Base-by-base conservation (phyloP, 208 protist genomes). In the Trypanosoma platydactyli region DNA sequence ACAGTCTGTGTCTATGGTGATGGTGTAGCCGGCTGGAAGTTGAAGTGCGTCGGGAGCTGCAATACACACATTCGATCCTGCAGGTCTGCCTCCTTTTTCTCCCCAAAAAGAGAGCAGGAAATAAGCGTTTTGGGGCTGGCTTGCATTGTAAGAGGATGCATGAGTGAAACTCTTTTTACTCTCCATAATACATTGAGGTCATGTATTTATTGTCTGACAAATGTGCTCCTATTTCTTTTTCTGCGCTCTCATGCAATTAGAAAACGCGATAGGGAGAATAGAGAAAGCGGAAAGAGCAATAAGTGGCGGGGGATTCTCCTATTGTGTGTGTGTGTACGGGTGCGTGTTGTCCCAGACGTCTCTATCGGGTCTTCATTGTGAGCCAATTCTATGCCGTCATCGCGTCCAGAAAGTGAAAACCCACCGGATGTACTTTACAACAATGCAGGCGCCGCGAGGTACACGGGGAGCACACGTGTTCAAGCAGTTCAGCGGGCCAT, bases 351-450 rank as follows among this genome's bases (percentile, higher is more conserved):
- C 15, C 6, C 13, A 62, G 40, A 7, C 15, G n/a, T 15, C 33
- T 53, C 30, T 50, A 11, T 41, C 38, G 9, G 58, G 7, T 50
- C 18, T 50, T 9, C 35, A 1, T 27, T 22, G 9, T 9, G 5
- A 38, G 33, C 11, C 41, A 5, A 15, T 83, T 73, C 57, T 33
- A 86, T 94, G 89, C 83, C 87, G 0, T 70, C 83, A 0, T 66
- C 77, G 22, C 82, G 97, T 16, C 97, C 97, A 25, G 96, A 99
- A 70, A 78, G 95, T 64, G 81, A 91, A 60, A 95, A 91, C 41
- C 96, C 97, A 29, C 91, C 97, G 6, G 95, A 99, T 83, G 76
- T 98, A 51, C 98, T 95, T 77, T 99, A 99, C 83, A 97, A 98
- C 76, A 88, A 87, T 38, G 69, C 77, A 3, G 96, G 98, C 75